These are phyloP conservation scores for Lycium ferocissimum DNA, from an alignment of 257 asterid genomes.

Conservation along the genomic window DNA sequence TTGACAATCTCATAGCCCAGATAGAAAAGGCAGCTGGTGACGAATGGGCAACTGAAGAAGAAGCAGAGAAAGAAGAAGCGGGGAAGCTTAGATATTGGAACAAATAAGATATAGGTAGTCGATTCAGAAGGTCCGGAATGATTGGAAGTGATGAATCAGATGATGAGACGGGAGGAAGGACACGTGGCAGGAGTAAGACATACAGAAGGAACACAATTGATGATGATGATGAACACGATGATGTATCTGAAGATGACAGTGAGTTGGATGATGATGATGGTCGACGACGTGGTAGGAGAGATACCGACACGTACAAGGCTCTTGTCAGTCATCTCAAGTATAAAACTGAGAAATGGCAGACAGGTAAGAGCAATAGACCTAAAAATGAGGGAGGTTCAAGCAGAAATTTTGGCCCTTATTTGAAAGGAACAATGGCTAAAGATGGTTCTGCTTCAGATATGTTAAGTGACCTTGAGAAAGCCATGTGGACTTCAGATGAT, in stretches of 20 bases:
- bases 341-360: slow-evolving; percentile 49
- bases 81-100: slow-evolving; percentile 77
- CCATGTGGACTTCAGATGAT: slow-evolving; percentile 52
- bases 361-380: slow-evolving; percentile 39
- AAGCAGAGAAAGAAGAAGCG: slow-evolving; percentile 78
- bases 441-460: slow-evolving; percentile 37
- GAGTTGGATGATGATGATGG: slow-evolving; percentile 52
- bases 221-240: slow-evolving; percentile 50
- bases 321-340: slow-evolving; percentile 34
- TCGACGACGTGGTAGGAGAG: slow-evolving; percentile 32
- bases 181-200: slow-evolving; percentile 51
- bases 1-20: slow-evolving; percentile 91
- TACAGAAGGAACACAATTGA: slow-evolving; percentile 41
- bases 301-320: slow-evolving; percentile 44
- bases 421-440: slow-evolving; percentile 31
- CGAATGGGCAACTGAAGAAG: slow-evolving; percentile 98
- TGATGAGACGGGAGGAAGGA: slow-evolving; percentile 53
- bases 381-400: slow-evolving; percentile 39
- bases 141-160: slow-evolving; percentile 56
- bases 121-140: slow-evolving; percentile 55
- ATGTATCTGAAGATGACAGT: slow-evolving; percentile 46
- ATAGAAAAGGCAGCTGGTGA: slow-evolving; percentile 96
- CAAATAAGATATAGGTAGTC: slow-evolving; percentile 64
- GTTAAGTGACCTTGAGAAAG: slow-evolving; percentile 60
- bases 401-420: slow-evolving; percentile 42